Evolutionary conservation across 331 rosid genomes (phyloP), one percentile per base, ranked within the genome.

Genomic region (Quercus tomentella): DNA sequence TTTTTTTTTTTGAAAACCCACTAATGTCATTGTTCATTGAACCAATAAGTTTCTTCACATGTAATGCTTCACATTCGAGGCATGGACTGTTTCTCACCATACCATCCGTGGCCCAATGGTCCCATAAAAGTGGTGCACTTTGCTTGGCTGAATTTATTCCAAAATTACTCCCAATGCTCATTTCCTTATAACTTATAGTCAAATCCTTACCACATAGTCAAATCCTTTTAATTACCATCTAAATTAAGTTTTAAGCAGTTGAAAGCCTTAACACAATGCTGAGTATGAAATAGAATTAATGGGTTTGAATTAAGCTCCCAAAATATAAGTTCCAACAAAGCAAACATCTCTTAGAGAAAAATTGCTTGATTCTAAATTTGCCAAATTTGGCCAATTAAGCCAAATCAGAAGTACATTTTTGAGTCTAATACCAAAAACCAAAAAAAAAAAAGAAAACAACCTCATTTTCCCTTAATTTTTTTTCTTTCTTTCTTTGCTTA

Each of bases 341-440:
- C 16, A 22, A 58, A 23, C 26, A 49, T 58, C 30, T 8, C 65
- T 58, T 6, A 1, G 54, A 23, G 4, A 82, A 82, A 56, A 18
- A 5, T 55, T 63, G 30, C 74, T 66, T 76, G 73, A 78, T 79
- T 81, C 77, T 80, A 60, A 80, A 83, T 60, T 87, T 83, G 83
- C 89, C 89, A 80, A 86, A 77, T 90, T 84, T 49, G 83, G 88
- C 87, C 77, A 86, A 76, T 81, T 33, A 66, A 73, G 28, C 68
- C 68, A 49, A 81, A 83, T 67, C 18, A 54, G 63, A 70, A 78
- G 84, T 85, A 68, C 86, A 89, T 85, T 82, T 31, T 52, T 80
- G 6, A 72, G 18, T 33, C 86, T 81, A 73, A 80, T 63, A 56
- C 56, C 73, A 52, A 83, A 56, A 79, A 76, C 80, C 43, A 83